A percentile compares a stretch with the other conserved stretches of the same genome.
phyloP scores from a whole-genome alignment of 2,329 filamentous ascomycete species.

The Parasarocladium wereldwijsianum region DNA sequence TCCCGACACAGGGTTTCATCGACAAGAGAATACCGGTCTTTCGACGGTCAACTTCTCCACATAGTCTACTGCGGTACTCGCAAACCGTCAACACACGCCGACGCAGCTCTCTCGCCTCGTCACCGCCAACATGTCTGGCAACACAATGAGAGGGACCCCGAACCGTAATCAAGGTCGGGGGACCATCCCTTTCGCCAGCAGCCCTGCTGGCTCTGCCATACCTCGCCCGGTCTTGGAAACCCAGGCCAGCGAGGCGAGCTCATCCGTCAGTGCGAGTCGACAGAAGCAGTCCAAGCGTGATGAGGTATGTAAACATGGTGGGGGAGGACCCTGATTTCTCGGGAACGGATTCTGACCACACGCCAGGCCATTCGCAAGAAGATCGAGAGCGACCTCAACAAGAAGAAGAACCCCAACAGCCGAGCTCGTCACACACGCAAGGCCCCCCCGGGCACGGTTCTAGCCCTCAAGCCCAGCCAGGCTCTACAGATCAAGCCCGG shows the following conservation, averaged over 20 bases:
- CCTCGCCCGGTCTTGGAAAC: slow-evolving; percentile 52
- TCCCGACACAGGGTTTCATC: too few species aligned
- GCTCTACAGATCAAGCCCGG: slow-evolving; percentile 94
- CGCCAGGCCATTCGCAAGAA: slow-evolving; percentile 84
- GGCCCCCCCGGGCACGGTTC: slow-evolving; percentile 87
- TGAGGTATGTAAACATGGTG: slow-evolving; percentile 54
- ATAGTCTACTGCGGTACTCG: too few species aligned
- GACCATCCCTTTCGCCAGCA: slow-evolving; percentile 44
- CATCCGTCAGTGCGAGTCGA: slow-evolving; percentile 79
- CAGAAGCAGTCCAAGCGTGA: slow-evolving; percentile 96
- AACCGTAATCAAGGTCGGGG: slow-evolving; percentile 44
- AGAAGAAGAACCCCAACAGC: slow-evolving; percentile 75
- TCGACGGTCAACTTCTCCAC: too few species aligned
- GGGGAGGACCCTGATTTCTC: slow-evolving; percentile 1
- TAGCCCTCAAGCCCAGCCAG: slow-evolving; percentile 87
- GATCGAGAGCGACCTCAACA: slow-evolving; percentile 93
- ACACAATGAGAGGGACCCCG: slow-evolving; percentile 57
- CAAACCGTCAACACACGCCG: not conserved
- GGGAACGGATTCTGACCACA: not conserved
- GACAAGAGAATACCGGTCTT: too few species aligned
- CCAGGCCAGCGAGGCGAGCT: slow-evolving; percentile 42
- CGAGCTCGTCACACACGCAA: slow-evolving; percentile 79
- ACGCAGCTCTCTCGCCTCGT: too few species aligned
- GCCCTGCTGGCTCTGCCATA: slow-evolving; percentile 49
- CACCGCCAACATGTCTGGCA: slow-evolving; percentile 38